These are phyloP conservation scores for Cutaneotrichosporon cutaneum DNA, from an alignment of 1,284 basidiomycete species.

Conservation along the genomic window DNA sequence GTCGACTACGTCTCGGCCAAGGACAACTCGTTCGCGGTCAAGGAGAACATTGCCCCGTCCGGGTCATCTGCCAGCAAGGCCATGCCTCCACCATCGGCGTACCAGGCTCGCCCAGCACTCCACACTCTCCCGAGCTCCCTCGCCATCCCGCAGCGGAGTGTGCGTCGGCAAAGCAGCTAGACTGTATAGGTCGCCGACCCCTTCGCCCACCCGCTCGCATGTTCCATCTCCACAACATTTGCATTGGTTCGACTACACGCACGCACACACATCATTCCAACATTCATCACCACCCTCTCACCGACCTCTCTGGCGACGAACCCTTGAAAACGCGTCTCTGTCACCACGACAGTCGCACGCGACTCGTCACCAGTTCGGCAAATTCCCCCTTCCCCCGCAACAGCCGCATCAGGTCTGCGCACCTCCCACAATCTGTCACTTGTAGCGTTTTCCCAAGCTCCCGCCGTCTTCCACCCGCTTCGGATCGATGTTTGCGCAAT, in stretches of 20 bases:
- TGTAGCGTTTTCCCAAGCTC: not conserved
- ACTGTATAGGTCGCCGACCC: not conserved
- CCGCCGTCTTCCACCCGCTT: not conserved
- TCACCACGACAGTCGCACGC: not conserved
- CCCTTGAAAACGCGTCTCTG: slow-evolving; percentile 2
- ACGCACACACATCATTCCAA: slow-evolving; percentile 15
- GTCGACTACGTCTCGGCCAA: slow-evolving; percentile 27
- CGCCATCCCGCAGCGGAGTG: slow-evolving; percentile 27
- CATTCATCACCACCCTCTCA: not conserved
- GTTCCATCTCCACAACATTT: slow-evolving; percentile 16
- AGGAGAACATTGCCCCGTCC: slow-evolving; percentile 48
- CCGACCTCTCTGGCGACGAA: not conserved
- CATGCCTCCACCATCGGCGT: slow-evolving; percentile 18
- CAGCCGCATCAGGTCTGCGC: not conserved
- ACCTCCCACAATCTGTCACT: not conserved
- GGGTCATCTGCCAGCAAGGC: slow-evolving; percentile 23
- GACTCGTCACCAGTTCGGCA: not conserved
- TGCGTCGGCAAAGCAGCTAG: slow-evolving; percentile 44
- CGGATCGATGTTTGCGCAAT: slow-evolving; percentile 2
- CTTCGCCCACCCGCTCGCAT: slow-evolving; percentile 13
- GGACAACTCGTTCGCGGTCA: slow-evolving; percentile 29
- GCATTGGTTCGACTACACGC: slow-evolving; percentile 3
- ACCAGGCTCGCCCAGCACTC: slow-evolving; percentile 29
- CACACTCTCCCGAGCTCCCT: slow-evolving; percentile 32
- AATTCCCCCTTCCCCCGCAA: not conserved